Base-by-base conservation (phyloP, 768 basidiomycete species). In the Gloeostereum incarnatum region DNA sequence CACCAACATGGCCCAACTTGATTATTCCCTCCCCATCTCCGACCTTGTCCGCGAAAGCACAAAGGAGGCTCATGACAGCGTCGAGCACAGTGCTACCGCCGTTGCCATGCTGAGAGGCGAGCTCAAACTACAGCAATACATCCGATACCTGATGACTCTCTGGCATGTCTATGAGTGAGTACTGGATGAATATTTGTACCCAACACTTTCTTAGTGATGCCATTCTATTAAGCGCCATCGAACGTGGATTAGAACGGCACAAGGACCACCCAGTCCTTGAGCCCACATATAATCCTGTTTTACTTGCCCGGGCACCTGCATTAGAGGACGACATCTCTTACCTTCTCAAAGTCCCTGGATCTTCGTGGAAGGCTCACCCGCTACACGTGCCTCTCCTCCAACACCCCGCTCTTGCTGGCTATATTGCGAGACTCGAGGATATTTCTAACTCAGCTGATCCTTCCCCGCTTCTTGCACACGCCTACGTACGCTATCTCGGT, bases 401-500 rank as follows among this genome's bases (percentile, higher is more conserved):
- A 4, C 80, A 79, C 2, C 49, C 59, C 3, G 60, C 71, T 5
- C 59, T 88, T 6, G 41, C 56, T 2, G 57, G 55, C 3, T 89
- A 84, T 56, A 54, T 73, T 42, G 45, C 56, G 5, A 76, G 79
- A 34, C 63, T 89, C 31, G 51, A 61, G 7, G 48, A 59, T n/a
- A 60, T 82, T 29, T 53, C 67, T 7, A 58, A 61, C 36, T 60
- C 65, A 19, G 42, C 47, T 6, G 71, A 69, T 49, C 75, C 66
- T 8, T 58, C 70, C 0, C 57, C 65, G 5, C 69, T 90, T 6
- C 67, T 89, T 5, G 79, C 85, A 0, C 87, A 89, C 55, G 68
- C 85, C 1, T 88, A 88, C 50, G 81, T 86, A n/a, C 71, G 84
- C 23, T 88, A 88, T 56, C 69, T 88, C 22, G 86, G 84, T 34